phyloP scores from a whole-genome alignment of 179 eudicot genomes.

The Camellia oleifera region DNA sequence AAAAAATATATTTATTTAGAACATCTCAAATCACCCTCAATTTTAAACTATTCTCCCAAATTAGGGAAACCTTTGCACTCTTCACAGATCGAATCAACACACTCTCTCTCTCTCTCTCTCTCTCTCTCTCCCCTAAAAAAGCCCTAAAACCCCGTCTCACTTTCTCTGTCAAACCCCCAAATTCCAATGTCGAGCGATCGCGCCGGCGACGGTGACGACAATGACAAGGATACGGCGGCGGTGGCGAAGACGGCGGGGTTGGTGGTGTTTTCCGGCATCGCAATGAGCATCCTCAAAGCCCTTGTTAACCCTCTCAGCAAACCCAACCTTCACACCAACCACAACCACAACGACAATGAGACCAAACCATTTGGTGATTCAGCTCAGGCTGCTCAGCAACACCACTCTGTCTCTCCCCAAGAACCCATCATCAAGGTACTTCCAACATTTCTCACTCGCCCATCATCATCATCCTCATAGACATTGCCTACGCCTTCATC shows the following conservation, averaged over 20 bases:
- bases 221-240: background rate
- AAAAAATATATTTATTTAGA: too few relatives aligned
- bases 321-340: background rate
- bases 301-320: slow-evolving; percentile 7
- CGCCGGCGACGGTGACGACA: background rate
- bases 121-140: too few relatives aligned
- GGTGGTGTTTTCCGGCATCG: background rate
- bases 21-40: too few relatives aligned
- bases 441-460: too few relatives aligned
- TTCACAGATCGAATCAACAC: too few relatives aligned
- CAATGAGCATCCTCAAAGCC: slow-evolving; percentile 20
- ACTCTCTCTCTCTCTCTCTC: too few relatives aligned
- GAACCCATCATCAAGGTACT: background rate
- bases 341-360: background rate
- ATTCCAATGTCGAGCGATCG: background rate
- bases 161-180: background rate
- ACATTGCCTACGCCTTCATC: too few relatives aligned
- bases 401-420: background rate
- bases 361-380: background rate
- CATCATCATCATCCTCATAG: too few relatives aligned
- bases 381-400: background rate
- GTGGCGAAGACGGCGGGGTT: slow-evolving; percentile 13
- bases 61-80: too few relatives aligned
- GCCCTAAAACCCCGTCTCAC: background rate
- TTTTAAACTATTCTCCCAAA: too few relatives aligned